Conservation (phyloP, 2,329 filamentous ascomycete genomes). For the Exophiala alcalophila region DNA sequence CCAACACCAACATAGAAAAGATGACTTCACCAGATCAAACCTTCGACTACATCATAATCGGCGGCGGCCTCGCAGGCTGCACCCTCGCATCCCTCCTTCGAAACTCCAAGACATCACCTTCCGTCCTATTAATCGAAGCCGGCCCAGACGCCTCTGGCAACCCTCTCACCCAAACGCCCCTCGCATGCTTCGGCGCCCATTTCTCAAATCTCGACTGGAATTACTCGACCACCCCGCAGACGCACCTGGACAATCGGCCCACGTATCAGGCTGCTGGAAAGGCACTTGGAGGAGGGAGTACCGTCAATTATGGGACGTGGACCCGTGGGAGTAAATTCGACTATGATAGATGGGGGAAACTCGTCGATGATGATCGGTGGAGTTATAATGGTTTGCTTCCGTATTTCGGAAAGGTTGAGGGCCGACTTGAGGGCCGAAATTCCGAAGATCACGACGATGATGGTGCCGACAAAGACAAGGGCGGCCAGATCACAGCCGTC, state of each 20-base stretch:
- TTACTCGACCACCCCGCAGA: constrained; percentile 31
- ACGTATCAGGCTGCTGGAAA: constrained; percentile 30
- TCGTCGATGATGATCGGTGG: constrained; percentile 45
- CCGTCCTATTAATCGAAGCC: constrained; percentile 10
- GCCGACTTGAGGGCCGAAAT: no score
- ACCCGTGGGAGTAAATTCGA: constrained; percentile 45
- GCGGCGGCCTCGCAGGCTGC: constrained; percentile 56
- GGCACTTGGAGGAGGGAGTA: constrained; percentile 42
- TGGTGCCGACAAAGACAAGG: constrained; percentile 31
- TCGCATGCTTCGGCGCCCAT: constrained; percentile 5
- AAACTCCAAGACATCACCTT: constrained; percentile 14
- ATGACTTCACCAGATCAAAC: constrained; percentile 1
- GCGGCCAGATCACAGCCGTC: constrained; percentile 31
- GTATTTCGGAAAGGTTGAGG: constrained; percentile 46
- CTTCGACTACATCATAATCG: constrained; percentile 43
- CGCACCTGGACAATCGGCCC: constrained; percentile 9
- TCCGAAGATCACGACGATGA: constrained; percentile 30
- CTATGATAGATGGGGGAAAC: constrained; percentile 48
- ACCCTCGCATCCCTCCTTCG: constrained; percentile 41
- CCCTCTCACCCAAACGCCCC: constrained; percentile 7
- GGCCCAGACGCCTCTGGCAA: constrained; percentile 3
- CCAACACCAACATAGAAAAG: no score
- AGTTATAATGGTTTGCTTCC: constrained; percentile 47
- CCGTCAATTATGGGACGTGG: constrained; percentile 43
- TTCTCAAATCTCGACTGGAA: constrained; percentile 31